Conservation (phyloP, 1,139 yeast species). For the Geotrichum fermentans region DNA sequence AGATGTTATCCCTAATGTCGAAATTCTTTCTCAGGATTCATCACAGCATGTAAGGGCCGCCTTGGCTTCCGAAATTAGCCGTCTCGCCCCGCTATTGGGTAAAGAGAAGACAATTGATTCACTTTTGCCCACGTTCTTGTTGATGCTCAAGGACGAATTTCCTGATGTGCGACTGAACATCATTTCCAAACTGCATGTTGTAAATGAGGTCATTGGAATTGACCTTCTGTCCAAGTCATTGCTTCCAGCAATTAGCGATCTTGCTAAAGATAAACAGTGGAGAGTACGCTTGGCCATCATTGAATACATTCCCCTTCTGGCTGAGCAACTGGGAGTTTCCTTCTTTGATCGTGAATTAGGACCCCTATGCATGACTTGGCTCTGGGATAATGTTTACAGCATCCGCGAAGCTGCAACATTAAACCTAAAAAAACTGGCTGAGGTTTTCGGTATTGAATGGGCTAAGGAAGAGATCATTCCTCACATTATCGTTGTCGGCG, state of each 20-base stretch:
- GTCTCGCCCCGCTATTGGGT: slow-evolving; percentile 80
- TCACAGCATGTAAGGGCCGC: slow-evolving; percentile 93
- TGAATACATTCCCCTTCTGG: slow-evolving; percentile 91
- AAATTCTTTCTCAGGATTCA: slow-evolving; percentile 80
- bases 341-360: slow-evolving; percentile 91
- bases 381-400: slow-evolving; percentile 96
- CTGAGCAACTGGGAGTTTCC: slow-evolving; percentile 91
- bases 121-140: slow-evolving; percentile 80
- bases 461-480: slow-evolving; percentile 79
- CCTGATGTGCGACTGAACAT: slow-evolving; percentile 95
- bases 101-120: slow-evolving; percentile 79
- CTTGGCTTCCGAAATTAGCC: slow-evolving; percentile 81
- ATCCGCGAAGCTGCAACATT: slow-evolving; percentile 94
- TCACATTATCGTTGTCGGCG: slow-evolving; percentile 55
- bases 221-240: slow-evolving; percentile 79
- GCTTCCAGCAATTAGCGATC: slow-evolving; percentile 91
- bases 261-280: slow-evolving; percentile 97
- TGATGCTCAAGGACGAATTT: slow-evolving; percentile 93
- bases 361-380: slow-evolving; percentile 89
- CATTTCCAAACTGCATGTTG: slow-evolving; percentile 84
- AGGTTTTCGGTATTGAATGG: slow-evolving; percentile 91
- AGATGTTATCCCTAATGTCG: slow-evolving; percentile 78
- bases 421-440: slow-evolving; percentile 73
- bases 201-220: slow-evolving; percentile 91
- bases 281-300: slow-evolving; percentile 95